Percentiles rank a stretch among this genome's conserved stretches.
These are phyloP conservation scores for Coemansia umbellata DNA, from an alignment of 192 early-diverging fungal genomes.

Conservation along the genomic window DNA sequence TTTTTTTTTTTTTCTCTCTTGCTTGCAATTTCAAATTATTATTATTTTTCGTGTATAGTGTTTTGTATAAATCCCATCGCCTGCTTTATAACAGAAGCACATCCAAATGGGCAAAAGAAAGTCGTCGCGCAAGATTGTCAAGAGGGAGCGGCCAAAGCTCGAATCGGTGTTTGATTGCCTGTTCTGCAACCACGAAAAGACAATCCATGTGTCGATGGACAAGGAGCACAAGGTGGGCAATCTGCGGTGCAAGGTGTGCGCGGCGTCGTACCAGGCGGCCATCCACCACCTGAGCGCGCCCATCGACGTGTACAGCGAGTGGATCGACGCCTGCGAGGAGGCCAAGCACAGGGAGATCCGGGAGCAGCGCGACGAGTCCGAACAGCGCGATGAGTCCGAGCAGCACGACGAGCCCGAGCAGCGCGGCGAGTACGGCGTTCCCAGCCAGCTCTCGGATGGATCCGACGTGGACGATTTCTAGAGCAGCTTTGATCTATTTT, in stretches of 20 bases:
- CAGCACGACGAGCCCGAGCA: neutral
- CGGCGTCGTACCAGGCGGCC: conserved; percentile 64
- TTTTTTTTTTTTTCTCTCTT: too few species aligned
- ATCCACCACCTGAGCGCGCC: conserved; percentile 70
- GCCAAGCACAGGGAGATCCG: conserved; percentile 34
- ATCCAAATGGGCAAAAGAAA: conserved; percentile 15
- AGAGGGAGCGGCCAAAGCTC: conserved; percentile 59
- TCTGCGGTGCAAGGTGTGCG: conserved; percentile 75
- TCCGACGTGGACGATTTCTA: conserved; percentile 37
- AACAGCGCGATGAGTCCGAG: neutral
- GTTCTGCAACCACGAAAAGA: conserved; percentile 85
- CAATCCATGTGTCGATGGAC: conserved; percentile 73
- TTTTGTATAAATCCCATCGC: too few species aligned
- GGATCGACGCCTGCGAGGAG: conserved; percentile 83
- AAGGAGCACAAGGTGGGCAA: conserved; percentile 62
- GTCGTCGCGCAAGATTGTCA: conserved; percentile 64
- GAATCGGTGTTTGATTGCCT: conserved; percentile 77
- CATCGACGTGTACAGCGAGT: conserved; percentile 87
- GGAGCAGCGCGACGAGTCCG: neutral
- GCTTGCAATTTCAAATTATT: too few species aligned
- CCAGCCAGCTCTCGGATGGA: conserved; percentile 24
- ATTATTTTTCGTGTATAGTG: too few species aligned
- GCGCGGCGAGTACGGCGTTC: conserved; percentile 24
- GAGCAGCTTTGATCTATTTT: neutral
- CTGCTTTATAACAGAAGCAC: too few species aligned